Percentiles rank a stretch among this genome's conserved stretches.
These are phyloP conservation scores for Pleurotus eryngii DNA, from an alignment of 768 basidiomycete species.

Conservation along the genomic window DNA sequence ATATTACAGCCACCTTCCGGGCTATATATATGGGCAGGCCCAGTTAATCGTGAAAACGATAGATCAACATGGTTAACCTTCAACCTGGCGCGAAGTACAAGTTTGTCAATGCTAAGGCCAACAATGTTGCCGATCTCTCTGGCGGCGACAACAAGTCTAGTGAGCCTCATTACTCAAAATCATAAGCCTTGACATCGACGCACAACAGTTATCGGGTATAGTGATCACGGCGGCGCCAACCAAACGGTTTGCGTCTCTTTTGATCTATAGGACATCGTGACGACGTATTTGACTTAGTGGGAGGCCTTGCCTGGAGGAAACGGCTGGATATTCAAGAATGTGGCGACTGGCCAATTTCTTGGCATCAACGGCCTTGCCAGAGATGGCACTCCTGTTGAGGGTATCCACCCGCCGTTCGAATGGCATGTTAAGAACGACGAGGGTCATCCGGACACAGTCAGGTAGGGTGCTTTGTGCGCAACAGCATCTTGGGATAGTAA, in stretches of 20 bases:
- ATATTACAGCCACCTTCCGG: too few relatives aligned
- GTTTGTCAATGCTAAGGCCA: conserved; percentile 48
- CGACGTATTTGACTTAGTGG: conserved; percentile 37
- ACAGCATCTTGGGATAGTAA: conserved; percentile 12
- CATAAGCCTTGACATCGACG: background rate
- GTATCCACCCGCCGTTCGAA: conserved; percentile 27
- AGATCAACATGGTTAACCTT: conserved; percentile 11
- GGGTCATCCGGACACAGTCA: conserved; percentile 16
- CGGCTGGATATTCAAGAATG: conserved; percentile 42
- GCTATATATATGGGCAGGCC: too few relatives aligned
- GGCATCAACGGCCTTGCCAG: conserved; percentile 30
- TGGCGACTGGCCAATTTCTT: conserved; percentile 38
- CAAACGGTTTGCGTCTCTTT: conserved; percentile 31
- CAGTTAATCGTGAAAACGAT: too few relatives aligned
- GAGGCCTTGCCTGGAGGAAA: conserved; percentile 33
- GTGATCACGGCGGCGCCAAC: conserved; percentile 39
- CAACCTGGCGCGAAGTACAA: conserved; percentile 38
- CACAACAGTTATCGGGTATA: conserved; percentile 46
- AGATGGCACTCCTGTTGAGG: conserved; percentile 41
- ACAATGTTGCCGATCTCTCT: conserved; percentile 55
- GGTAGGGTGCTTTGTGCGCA: conserved; percentile 7
- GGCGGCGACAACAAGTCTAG: conserved; percentile 45
- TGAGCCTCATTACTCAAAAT: conserved; percentile 19
- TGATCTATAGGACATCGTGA: background rate
- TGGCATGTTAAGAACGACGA: conserved; percentile 54